Base-by-base conservation (phyloP, 352 stramenopile species). In the Lagenidium sp. region DNA sequence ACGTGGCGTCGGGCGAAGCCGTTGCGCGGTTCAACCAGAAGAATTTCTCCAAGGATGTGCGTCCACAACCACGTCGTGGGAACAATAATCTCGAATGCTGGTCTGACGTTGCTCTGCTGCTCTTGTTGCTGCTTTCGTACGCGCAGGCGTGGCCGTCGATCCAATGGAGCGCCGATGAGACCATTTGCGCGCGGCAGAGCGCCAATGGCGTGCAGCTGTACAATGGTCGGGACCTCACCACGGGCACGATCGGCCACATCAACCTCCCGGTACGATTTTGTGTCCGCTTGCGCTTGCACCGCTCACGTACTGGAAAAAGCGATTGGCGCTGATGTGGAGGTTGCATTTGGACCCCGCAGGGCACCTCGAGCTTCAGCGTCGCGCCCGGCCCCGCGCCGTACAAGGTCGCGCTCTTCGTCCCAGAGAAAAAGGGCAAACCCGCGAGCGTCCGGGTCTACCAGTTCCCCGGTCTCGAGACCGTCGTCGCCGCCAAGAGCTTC, bases 111-210 rank as follows among this genome's bases (percentile, higher is more conserved):
- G 15, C 18, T 57, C 18, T 4, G 12, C 25, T 25, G 28, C 23
- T 6, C 12, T 26, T 19, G 2, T 43, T 6, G 22, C 20, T 43
- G 45, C 29, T 2, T 6, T 21, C 6, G 41, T 51, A 16, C 11
- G 21, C 29, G 25, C 40, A 93, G 80, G 76, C 81, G 53, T 97
- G 87, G 87, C 87, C 87, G 15, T 86, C 78, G 41, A 58, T 97
- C 16, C 78, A 96, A 51, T 97, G 87, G 87, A 95, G 74, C 26
- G 77, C 70, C 23, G 83, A 97, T 43, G 87, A 97, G 60, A 74
- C 65, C 11, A 91, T 93, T 35, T 88, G 80, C 32, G 81, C 61
- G 2, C 81, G 81, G 30, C 72, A 85, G 55, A 89, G 73, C 25
- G 64, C 59, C 3, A 88, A 85, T 44, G 75, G 77, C 11, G 76